Percentiles rank a stretch among this genome's conserved stretches.
Evolutionary conservation across 345 rosid genomes (phyloP).

Genomic region (Psidium guajava): DNA sequence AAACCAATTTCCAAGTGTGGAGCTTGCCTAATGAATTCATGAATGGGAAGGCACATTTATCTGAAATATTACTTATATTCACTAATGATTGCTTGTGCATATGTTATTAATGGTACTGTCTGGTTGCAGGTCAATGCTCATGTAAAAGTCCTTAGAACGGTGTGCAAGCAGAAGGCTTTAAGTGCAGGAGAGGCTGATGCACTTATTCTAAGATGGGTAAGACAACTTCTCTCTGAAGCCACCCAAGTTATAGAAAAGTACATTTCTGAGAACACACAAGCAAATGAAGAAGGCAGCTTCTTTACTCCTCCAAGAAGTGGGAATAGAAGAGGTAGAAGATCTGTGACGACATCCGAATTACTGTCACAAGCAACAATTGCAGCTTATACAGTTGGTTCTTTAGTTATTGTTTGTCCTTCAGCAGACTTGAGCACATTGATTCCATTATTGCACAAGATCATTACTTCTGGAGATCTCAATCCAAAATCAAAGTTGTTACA

Average conservation of each 20-base stretch:
- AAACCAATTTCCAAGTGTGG: not conserved
- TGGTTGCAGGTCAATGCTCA: conserved; percentile 82
- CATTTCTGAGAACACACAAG: conserved; percentile 25
- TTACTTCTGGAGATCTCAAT: conserved; percentile 63
- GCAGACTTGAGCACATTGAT: conserved; percentile 52
- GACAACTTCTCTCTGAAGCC: conserved; percentile 55
- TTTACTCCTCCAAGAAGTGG: conserved; percentile 53
- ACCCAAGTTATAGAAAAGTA: conserved; percentile 48
- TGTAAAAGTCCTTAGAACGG: conserved; percentile 77
- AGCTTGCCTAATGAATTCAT: not conserved
- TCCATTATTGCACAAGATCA: conserved; percentile 60
- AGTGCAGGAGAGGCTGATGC: conserved; percentile 48
- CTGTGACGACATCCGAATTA: conserved; percentile 16
- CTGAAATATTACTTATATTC: not conserved
- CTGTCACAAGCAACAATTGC: conserved; percentile 56
- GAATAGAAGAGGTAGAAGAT: conserved; percentile 39
- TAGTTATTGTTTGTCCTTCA: conserved; percentile 62
- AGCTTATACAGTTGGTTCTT: conserved; percentile 66
- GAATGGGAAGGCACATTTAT: not conserved
- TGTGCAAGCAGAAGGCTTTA: conserved; percentile 63
- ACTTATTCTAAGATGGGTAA: conserved; percentile 65
- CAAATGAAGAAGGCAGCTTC: conserved; percentile 27
- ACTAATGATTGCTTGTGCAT: not conserved
- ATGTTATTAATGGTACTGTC: conserved; percentile 2
- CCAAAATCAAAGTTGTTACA: conserved; percentile 54